Conservation (phyloP, 441 rosid species). For the Brassica balearica region DNA sequence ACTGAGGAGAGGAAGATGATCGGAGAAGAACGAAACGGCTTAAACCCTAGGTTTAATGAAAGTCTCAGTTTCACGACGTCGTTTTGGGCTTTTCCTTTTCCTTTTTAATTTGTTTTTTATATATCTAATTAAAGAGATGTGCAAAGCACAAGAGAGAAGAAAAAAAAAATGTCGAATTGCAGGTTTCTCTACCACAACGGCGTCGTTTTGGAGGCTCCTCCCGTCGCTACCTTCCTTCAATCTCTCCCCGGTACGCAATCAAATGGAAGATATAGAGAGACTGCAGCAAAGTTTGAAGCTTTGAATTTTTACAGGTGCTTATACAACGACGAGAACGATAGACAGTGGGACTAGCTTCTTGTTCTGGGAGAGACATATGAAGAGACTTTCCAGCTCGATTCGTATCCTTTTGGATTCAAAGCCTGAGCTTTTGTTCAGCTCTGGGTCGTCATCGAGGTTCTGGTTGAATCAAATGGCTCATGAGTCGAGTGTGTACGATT, state of each 20-base stretch:
- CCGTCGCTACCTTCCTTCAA: conserved; percentile 68
- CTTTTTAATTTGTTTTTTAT: too few relatives aligned
- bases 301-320: conserved; percentile 59
- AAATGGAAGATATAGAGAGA: conserved; percentile 9
- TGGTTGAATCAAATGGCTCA: conserved; percentile 31
- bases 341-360: conserved; percentile 54
- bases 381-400: conserved; percentile 61
- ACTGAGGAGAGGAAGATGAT: conserved; percentile 21
- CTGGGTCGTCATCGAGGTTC: conserved; percentile 27
- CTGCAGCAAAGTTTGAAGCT: neutral
- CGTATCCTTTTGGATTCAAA: conserved; percentile 58
- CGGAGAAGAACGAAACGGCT: conserved; percentile 20
- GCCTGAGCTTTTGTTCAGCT: conserved; percentile 57
- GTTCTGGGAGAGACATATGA: conserved; percentile 77
- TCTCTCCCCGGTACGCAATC: conserved; percentile 56
- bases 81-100: neutral
- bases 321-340: conserved; percentile 84
- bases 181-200: conserved; percentile 66
- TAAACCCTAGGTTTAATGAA: conserved; percentile 30
- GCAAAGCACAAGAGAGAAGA: neutral
- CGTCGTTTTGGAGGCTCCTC: conserved; percentile 56
- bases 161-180: conserved; percentile 42
- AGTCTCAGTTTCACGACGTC: conserved; percentile 6
- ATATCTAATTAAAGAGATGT: neutral
- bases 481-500: conserved; percentile 48